Conservation (phyloP, 208 protist genomes). For the Trypanosoma cruzi region DNA sequence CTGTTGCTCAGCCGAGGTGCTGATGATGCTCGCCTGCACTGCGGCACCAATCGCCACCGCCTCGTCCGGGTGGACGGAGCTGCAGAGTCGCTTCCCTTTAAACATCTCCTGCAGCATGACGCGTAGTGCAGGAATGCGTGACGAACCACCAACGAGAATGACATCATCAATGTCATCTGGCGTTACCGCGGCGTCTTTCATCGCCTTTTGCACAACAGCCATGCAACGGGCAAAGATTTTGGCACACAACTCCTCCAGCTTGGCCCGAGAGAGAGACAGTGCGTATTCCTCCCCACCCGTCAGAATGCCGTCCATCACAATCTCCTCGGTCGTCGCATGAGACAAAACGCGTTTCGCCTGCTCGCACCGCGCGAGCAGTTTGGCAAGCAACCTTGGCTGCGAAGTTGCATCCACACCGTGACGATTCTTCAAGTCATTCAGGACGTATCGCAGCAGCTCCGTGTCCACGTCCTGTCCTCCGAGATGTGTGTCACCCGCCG, state of each 20-base stretch:
- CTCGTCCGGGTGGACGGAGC: conserved; percentile 95
- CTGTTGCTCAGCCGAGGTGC: conserved; percentile 67
- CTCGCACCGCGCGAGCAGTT: conserved; percentile 75
- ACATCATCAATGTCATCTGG: conserved; percentile 88
- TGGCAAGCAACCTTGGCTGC: conserved; percentile 47
- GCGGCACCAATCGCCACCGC: conserved; percentile 99
- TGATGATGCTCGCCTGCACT: conserved; percentile 97
- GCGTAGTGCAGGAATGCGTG: conserved; percentile 98
- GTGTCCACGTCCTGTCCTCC: conserved; percentile 89
- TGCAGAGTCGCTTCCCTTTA: conserved; percentile 92
- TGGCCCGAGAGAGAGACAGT: conserved; percentile 94
- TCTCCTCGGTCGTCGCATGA: conserved; percentile 75
- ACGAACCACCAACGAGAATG: conserved; percentile 96
- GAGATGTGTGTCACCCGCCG: conserved; percentile 98
- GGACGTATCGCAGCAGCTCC: conserved; percentile 93
- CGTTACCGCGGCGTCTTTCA: conserved; percentile 90
- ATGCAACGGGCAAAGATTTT: conserved; percentile 83
- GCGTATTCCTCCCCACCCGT: conserved; percentile 96
- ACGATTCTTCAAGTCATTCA: conserved; percentile 89
- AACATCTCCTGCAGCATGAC: conserved; percentile 72
- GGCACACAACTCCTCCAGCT: conserved; percentile 97
- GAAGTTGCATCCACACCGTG: conserved; percentile 84
- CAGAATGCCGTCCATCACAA: conserved; percentile 97
- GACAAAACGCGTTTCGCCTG: conserved; percentile 98
- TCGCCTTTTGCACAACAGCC: conserved; percentile 76